Evolutionary conservation across 2,329 filamentous ascomycete genomes (phyloP).

Genomic region (Alternaria triticimaculans): DNA sequence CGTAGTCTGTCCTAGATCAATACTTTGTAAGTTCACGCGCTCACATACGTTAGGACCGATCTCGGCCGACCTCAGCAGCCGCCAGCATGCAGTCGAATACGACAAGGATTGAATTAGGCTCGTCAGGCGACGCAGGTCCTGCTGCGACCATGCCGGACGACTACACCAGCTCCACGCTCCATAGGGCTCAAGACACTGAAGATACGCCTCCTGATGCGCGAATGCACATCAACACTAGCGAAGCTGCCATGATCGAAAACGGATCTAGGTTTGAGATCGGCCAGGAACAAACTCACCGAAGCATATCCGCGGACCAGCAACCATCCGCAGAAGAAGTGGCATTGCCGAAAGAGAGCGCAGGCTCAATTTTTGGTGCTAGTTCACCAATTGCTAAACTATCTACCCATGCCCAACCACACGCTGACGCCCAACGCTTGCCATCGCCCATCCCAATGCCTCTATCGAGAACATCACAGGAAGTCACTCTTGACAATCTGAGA

Average conservation of each 20-base stretch:
- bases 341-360: background rate
- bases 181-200: background rate
- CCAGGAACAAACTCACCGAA: background rate
- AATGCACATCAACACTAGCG: background rate
- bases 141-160: background rate
- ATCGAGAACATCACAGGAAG: conserved; percentile 52
- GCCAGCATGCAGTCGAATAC: background rate
- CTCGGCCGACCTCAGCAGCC: background rate
- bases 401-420: background rate
- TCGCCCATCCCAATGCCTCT: background rate
- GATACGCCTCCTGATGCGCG: background rate
- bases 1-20: conserved; percentile 15
- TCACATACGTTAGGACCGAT: conserved; percentile 7
- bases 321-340: background rate
- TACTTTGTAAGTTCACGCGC: conserved; percentile 3
- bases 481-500: conserved; percentile 56
- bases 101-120: background rate
- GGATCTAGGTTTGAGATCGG: background rate
- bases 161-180: background rate
- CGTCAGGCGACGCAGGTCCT: background rate
- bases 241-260: background rate
- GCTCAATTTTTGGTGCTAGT: background rate
- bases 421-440: background rate
- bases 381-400: background rate
- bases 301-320: background rate